Conservation (phyloP, 495 filamentous ascomycete species). For the Aspergillus homomorphus region DNA sequence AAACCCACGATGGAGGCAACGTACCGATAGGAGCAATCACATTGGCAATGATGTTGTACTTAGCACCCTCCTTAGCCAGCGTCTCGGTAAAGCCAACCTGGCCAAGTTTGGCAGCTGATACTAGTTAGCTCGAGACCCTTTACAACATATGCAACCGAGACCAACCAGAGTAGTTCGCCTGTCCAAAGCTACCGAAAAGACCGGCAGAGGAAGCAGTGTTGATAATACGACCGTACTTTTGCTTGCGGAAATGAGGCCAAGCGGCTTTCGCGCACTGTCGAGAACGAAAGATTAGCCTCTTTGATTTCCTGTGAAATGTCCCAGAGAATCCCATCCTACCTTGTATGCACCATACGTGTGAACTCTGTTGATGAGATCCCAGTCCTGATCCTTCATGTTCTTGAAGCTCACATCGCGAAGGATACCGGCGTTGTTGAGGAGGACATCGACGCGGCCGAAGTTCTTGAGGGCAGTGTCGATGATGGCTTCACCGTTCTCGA, state of each 20-base stretch:
- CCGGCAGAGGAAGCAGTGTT: slow-evolving; percentile 95
- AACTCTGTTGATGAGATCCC: slow-evolving; percentile 91
- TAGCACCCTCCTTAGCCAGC: slow-evolving; percentile 92
- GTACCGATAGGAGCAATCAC: slow-evolving; percentile 86
- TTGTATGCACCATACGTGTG: slow-evolving; percentile 97
- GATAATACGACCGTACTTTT: slow-evolving; percentile 95
- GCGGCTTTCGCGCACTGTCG: slow-evolving; percentile 84
- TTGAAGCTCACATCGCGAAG: slow-evolving; percentile 95
- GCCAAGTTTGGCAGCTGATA: slow-evolving; percentile 80
- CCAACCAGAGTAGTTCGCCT: slow-evolving; percentile 87
- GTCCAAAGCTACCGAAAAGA: slow-evolving; percentile 93
- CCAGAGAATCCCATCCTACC: slow-evolving; percentile 32
- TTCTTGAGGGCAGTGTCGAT: slow-evolving; percentile 93
- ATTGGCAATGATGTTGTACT: slow-evolving; percentile 97
- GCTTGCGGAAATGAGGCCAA: slow-evolving; percentile 97
- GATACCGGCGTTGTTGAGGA: slow-evolving; percentile 98
- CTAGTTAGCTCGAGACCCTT: slow-evolving; percentile 17
- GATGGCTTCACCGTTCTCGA: slow-evolving; percentile 90
- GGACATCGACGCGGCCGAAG: slow-evolving; percentile 89
- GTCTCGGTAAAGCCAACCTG: slow-evolving; percentile 99
- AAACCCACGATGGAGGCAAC: slow-evolving; percentile 7
- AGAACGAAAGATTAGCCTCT: not conserved
- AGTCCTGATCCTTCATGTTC: slow-evolving; percentile 97
- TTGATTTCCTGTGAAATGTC: not conserved
- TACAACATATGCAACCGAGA: slow-evolving; percentile 6